Evolutionary conservation across 257 asterid genomes (phyloP).

Genomic region (Phtheirospermum japonicum): DNA sequence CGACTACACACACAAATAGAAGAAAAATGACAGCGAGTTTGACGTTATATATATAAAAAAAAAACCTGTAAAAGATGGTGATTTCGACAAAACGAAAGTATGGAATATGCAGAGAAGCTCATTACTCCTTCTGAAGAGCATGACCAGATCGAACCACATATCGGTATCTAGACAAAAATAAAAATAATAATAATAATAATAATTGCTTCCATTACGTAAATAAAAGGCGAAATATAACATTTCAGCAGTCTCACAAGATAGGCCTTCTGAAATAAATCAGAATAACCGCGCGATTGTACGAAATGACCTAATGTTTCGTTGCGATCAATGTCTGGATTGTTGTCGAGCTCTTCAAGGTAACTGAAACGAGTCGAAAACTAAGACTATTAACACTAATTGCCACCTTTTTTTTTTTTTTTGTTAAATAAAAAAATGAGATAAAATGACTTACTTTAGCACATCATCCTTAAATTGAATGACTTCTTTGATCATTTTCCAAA

Average conservation of each 20-base stretch:
- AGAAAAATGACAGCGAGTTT: background rate
- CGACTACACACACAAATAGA: background rate
- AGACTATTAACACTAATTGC: background rate
- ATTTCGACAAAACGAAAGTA: conserved; percentile 86
- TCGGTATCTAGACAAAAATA: conserved; percentile 50
- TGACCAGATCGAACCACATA: conserved; percentile 98
- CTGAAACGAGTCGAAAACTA: conserved; percentile 35
- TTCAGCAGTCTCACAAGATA: conserved; percentile 69
- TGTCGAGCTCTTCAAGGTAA: conserved; percentile 75
- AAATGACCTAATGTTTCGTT: conserved; percentile 76
- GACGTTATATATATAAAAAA: background rate
- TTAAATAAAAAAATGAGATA: background rate
- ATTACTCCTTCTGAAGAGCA: conserved; percentile 78
- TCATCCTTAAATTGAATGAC: conserved; percentile 77
- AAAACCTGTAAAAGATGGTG: conserved; percentile 92
- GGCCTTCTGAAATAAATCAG: conserved; percentile 81
- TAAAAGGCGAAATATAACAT: background rate
- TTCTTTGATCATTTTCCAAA: conserved; percentile 85
- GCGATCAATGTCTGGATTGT: conserved; percentile 74
- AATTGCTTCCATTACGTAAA: background rate
- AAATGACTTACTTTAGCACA: conserved; percentile 45
- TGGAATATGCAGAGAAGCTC: conserved; percentile 83
- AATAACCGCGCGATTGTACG: conserved; percentile 65
- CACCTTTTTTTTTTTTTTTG: background rate
- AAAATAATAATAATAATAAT: background rate